These are phyloP conservation scores for Cladosporium sp. DNA, from an alignment of 2,329 filamentous ascomycete genomes.

Conservation along the genomic window DNA sequence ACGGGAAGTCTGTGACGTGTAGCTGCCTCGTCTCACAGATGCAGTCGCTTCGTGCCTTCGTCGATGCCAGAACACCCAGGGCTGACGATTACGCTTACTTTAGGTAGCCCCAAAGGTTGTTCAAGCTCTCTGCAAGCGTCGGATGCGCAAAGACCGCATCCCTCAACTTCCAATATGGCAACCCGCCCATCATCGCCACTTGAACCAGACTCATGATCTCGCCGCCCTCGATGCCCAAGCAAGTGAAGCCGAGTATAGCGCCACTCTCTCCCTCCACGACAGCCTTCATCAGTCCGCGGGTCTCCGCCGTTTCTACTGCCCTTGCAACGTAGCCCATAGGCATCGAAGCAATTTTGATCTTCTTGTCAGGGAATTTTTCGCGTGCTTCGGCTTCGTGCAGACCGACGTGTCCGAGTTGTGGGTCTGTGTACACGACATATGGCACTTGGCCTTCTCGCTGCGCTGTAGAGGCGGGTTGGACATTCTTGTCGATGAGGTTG, in stretches of 20 bases:
- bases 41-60: no score
- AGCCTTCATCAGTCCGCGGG: conserved; percentile 55
- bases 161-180: conserved; percentile 49
- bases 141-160: conserved; percentile 55
- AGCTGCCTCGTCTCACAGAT: no score
- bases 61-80: no score
- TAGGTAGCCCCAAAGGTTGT: conserved; percentile 52
- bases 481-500: conserved; percentile 43
- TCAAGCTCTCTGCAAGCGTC: conserved; percentile 52
- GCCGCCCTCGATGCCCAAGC: conserved; percentile 53
- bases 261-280: conserved; percentile 50
- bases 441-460: conserved; percentile 41
- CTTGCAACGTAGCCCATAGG: conserved; percentile 55
- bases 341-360: conserved; percentile 49
- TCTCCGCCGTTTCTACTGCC: conserved; percentile 54
- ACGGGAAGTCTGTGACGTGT: no score
- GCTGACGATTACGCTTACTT: conserved; percentile 24
- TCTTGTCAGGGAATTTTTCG: conserved; percentile 27
- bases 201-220: conserved; percentile 57
- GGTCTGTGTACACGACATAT: conserved; percentile 56
- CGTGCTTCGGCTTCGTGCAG: conserved; percentile 46
- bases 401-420: conserved; percentile 55
- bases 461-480: conserved; percentile 30
- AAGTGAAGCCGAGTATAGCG: conserved; percentile 55
- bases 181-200: conserved; percentile 52